These are phyloP conservation scores for Epichloe amarillans DNA, from an alignment of 2,329 filamentous ascomycete genomes.

Conservation along the genomic window DNA sequence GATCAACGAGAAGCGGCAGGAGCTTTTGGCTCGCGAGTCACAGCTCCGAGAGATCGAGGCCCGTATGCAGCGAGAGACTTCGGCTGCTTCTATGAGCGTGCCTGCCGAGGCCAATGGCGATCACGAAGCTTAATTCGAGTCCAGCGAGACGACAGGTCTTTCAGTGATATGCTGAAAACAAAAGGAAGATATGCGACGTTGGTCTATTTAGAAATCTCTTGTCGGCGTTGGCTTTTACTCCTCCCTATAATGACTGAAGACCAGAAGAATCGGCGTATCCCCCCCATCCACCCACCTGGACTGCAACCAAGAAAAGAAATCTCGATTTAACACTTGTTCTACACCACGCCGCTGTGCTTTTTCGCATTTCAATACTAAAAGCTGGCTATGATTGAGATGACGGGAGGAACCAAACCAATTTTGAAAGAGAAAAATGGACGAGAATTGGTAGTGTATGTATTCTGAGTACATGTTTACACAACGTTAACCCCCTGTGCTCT, in stretches of 20 bases:
- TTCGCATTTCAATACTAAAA: conserved; percentile 16
- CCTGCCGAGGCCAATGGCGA: conserved; percentile 41
- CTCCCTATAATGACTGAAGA: conserved; percentile 23
- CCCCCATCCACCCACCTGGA: conserved; percentile 12
- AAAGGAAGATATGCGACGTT: conserved; percentile 24
- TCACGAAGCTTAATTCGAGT: conserved; percentile 32
- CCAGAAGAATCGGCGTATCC: conserved; percentile 29
- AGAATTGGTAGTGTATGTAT: conserved; percentile 8
- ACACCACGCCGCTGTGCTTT: conserved; percentile 16
- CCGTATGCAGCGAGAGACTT: conserved; percentile 81
- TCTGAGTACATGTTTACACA: conserved; percentile 2
- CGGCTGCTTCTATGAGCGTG: conserved; percentile 23
- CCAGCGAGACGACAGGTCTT: conserved; percentile 17
- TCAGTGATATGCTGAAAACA: conserved; percentile 19
- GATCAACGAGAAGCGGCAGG: conserved; percentile 99
- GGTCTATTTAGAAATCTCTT: conserved; percentile 27
- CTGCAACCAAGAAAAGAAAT: conserved; percentile 20
- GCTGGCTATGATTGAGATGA: conserved; percentile 19
- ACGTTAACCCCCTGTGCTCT: conserved; percentile 1
- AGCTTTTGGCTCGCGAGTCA: conserved; percentile 90
- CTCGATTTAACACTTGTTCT: conserved; percentile 19
- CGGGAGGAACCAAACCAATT: conserved; percentile 13
- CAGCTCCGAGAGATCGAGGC: conserved; percentile 98
- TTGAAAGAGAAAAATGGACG: conserved; percentile 3
- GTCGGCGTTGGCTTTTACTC: conserved; percentile 35